These are phyloP conservation scores for Sarocladium strictum DNA, from an alignment of 2,329 filamentous ascomycete genomes.

Conservation along the genomic window DNA sequence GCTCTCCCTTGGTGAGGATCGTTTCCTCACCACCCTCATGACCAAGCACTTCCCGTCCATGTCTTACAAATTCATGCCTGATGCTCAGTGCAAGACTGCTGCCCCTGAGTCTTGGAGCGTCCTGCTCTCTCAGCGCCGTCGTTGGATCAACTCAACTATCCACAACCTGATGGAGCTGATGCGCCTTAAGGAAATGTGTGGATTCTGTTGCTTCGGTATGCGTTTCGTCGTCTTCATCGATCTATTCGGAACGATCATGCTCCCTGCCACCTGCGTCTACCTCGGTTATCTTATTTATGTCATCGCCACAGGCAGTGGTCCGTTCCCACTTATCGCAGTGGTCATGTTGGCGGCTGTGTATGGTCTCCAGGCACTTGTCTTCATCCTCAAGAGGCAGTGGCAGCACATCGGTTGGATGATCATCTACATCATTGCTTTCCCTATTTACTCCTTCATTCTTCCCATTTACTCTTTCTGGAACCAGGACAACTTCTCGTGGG, in stretches of 20 bases:
- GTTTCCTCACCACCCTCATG: conserved; percentile 95
- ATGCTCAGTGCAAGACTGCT: conserved; percentile 88
- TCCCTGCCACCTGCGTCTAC: conserved; percentile 84
- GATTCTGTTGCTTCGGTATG: conserved; percentile 99
- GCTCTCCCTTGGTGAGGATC: conserved; percentile 89
- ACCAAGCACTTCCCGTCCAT: conserved; percentile 94
- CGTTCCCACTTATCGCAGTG: conserved; percentile 81
- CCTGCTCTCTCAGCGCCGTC: conserved; percentile 91
- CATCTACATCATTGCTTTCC: conserved; percentile 93
- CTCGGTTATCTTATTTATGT: conserved; percentile 82
- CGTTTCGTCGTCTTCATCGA: conserved; percentile 94
- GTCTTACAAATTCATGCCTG: conserved; percentile 92
- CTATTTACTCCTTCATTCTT: conserved; percentile 85
- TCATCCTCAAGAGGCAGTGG: conserved; percentile 96
- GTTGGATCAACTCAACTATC: conserved; percentile 99
- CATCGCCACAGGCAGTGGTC: conserved; percentile 61
- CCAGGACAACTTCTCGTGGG: conserved; percentile 98
- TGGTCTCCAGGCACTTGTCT: conserved; percentile 91
- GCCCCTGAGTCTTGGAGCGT: conserved; percentile 93
- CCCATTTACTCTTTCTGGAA: conserved; percentile 99
- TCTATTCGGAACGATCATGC: conserved; percentile 84
- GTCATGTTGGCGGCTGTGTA: conserved; percentile 88
- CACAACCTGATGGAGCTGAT: conserved; percentile 93
- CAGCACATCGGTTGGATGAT: conserved; percentile 99
- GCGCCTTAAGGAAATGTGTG: conserved; percentile 87